Evolutionary conservation across 2,329 filamentous ascomycete species (phyloP), one percentile per base, ranked within the genome.

Genomic region (Claviceps cyperi): DNA sequence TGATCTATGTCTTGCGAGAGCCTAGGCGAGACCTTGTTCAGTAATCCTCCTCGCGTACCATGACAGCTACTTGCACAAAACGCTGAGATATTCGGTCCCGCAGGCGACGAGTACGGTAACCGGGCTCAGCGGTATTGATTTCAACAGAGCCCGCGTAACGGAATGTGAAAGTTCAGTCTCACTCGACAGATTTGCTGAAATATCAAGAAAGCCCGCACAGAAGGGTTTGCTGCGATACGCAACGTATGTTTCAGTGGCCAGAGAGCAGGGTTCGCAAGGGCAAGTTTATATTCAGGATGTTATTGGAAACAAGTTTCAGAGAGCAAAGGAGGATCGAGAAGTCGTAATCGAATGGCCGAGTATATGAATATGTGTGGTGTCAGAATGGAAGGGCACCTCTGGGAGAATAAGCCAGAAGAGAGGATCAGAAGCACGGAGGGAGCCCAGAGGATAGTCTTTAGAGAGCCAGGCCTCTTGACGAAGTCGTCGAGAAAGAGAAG

Each of bases 391-490:
- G 35, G 48, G 17, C 43, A 28, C 35, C 28, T 11, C 9, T 32
- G 15, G 35, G 36, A 17, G 32, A 17, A 46, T 6, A 54, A 51
- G 48, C 53, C 47, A 51, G 53, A 52, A 49, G 49, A 52, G 54
- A 13, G 28, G 36, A 24, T 19, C 17, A 21, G 11, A 43, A 43
- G 4, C 21, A 14, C 28, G 22, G 21, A 13, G 46, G 51, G 47
- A 24, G 15, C 8, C 9, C 17, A 40, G 24, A 36, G 7, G 38
- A 35, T 41, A 9, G 19, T 17, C 38, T 32, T 17, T 22, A 17
- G 24, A 35, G 35, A 37, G 43, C 48, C 48, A 41, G 38, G n/a
- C 35, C 14, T 24, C 13, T 19, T 14, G 17, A 21, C 28, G 6
- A 36, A 28, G 15, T 32, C 8, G 32, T 28, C 5, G 32, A 28